These are phyloP conservation scores for Leccinellum albellum DNA, from an alignment of 768 basidiomycete species.

Conservation along the genomic window DNA sequence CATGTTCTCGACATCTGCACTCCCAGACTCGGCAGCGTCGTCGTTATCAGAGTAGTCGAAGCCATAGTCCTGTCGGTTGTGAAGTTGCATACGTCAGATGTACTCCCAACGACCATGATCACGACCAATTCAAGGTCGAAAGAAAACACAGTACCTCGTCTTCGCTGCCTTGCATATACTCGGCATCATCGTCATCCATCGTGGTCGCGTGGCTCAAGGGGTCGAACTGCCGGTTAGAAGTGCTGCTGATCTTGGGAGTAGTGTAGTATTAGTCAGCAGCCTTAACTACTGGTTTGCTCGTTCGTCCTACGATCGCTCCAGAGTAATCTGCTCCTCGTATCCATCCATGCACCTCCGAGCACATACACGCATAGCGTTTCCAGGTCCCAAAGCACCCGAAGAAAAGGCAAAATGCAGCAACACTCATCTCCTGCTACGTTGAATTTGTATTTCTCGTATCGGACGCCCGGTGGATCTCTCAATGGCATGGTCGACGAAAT, in stretches of 20 bases:
- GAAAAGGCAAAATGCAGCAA: not conserved
- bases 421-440: not conserved
- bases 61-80: slow-evolving; percentile 70
- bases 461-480: not conserved
- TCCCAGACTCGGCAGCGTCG: slow-evolving; percentile 73
- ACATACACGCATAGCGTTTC: too few species aligned
- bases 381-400: too few species aligned
- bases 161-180: slow-evolving; percentile 88
- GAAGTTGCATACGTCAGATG: too few species aligned
- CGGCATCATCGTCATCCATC: slow-evolving; percentile 94
- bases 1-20: slow-evolving; percentile 93
- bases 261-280: too few species aligned
- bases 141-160: slow-evolving; percentile 58
- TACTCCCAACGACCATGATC: slow-evolving; percentile 1
- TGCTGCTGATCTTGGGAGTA: too few species aligned
- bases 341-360: too few species aligned
- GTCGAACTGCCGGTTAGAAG: too few species aligned
- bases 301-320: too few species aligned
- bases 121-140: not conserved
- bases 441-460: not conserved
- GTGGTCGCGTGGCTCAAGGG: slow-evolving; percentile 7
- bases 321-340: too few species aligned
- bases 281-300: too few species aligned
- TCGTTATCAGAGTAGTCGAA: slow-evolving; percentile 96
- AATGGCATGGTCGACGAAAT: not conserved